phyloP scores from a whole-genome alignment of 2,329 filamentous ascomycete genomes.

The Fusarium sp. region DNA sequence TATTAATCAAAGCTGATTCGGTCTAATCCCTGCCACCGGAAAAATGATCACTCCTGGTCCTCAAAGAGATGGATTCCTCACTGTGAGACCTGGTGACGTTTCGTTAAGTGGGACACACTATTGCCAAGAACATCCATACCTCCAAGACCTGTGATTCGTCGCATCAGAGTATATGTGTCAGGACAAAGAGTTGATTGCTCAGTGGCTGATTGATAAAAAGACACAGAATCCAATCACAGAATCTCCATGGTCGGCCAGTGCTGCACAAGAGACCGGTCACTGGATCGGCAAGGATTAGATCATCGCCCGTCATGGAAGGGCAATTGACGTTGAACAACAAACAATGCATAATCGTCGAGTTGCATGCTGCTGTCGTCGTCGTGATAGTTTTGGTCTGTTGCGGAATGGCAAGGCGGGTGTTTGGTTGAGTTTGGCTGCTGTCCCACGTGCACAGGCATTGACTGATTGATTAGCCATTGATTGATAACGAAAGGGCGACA shows the following conservation, averaged over 20 bases:
- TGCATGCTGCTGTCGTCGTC: background rate
- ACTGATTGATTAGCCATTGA: constrained; percentile 37
- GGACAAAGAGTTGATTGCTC: constrained; percentile 9
- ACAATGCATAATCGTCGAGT: constrained; percentile 8
- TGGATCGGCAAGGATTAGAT: constrained; percentile 39
- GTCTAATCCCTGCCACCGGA: no score
- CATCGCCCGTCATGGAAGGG: constrained; percentile 31
- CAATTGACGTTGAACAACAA: constrained; percentile 22
- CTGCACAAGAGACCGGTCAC: constrained; percentile 33
- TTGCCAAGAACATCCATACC: constrained; percentile 10
- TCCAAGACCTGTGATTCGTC: constrained; percentile 20
- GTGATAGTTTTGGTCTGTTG: background rate
- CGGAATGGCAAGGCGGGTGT: background rate
- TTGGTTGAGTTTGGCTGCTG: background rate
- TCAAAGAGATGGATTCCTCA: no score
- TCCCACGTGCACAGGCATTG: constrained; percentile 25
- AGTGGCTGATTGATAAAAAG: constrained; percentile 40
- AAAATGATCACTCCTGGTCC: no score
- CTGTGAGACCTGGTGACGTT: constrained; percentile 9
- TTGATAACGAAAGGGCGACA: constrained; percentile 34
- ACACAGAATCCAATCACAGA: constrained; percentile 21
- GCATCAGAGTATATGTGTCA: constrained; percentile 16
- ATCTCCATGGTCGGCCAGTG: background rate
- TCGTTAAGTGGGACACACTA: background rate
- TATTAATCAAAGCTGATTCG: no score